Evolutionary conservation across 768 basidiomycete species (phyloP).

Genomic region (Grammothele lineata): DNA sequence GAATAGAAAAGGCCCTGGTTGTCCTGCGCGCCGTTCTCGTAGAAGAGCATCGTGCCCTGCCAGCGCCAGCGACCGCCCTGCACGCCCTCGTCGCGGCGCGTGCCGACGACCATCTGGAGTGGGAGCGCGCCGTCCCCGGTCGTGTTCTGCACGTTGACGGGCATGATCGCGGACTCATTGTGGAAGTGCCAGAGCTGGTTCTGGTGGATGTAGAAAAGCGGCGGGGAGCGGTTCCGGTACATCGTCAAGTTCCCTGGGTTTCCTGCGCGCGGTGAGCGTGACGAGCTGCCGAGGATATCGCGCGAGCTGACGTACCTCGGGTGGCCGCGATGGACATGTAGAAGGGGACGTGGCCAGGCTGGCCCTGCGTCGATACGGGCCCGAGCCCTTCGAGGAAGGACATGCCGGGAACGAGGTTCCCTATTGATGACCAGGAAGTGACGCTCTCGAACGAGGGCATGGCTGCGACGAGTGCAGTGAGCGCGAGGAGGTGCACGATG

Average conservation of each 20-base stretch:
- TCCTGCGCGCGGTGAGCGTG: constrained; percentile 27
- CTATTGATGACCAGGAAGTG: constrained; percentile 18
- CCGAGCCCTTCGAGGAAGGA: constrained; percentile 19
- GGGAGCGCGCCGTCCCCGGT: constrained; percentile 40
- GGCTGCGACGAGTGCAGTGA: constrained; percentile 10
- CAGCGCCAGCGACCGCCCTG: constrained; percentile 48
- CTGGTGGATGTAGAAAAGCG: constrained; percentile 51
- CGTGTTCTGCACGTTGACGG: constrained; percentile 50
- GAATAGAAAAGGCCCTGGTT: constrained; percentile 44
- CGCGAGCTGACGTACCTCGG: constrained; percentile 11
- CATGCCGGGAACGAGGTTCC: constrained; percentile 23
- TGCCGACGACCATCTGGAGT: constrained; percentile 44
- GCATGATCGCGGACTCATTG: constrained; percentile 53
- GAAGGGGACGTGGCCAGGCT: constrained; percentile 3
- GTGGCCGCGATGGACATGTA: constrained; percentile 20
- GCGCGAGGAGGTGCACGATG: constrained; percentile 3
- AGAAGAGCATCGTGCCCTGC: constrained; percentile 48
- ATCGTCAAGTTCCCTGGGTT: constrained; percentile 46
- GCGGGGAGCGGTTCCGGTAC: constrained; percentile 29
- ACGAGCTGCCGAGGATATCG: not conserved
- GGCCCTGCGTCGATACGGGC: constrained; percentile 5
- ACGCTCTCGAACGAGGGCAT: constrained; percentile 23
- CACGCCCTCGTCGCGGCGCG: constrained; percentile 30
- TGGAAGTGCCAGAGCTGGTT: constrained; percentile 48
- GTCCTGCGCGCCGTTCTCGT: constrained; percentile 38